Percentiles rank a stretch among this genome's conserved stretches.
Evolutionary conservation across 169 alveolate genomes (phyloP).

Genomic region (Amoebophrya sp.): DNA sequence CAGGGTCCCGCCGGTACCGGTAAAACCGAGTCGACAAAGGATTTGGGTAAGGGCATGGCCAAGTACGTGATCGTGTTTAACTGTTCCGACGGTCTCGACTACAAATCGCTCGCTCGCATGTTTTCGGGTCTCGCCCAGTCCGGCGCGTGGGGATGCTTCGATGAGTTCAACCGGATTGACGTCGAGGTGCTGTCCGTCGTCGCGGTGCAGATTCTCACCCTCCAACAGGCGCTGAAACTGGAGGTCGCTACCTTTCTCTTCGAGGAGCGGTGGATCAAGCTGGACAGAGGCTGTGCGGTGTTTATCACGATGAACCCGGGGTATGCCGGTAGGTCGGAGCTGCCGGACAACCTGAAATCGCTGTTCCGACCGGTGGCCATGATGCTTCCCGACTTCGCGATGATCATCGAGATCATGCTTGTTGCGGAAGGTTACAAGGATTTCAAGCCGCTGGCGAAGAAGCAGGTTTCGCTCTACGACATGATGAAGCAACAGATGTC

Average conservation of each 20-base stretch:
- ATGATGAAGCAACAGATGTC: conserved; percentile 78
- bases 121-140: conserved; percentile 83
- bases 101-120: conserved; percentile 80
- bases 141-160: conserved; percentile 96
- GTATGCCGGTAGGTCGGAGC: conserved; percentile 85
- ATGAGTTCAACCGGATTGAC: conserved; percentile 93
- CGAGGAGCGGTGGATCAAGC: conserved; percentile 71
- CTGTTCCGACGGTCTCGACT: conserved; percentile 87
- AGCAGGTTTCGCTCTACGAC: conserved; percentile 74
- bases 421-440: conserved; percentile 90
- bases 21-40: conserved; percentile 91
- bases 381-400: conserved; percentile 88
- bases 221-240: conserved; percentile 63
- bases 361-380: conserved; percentile 89
- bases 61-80: conserved; percentile 84
- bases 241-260: conserved; percentile 61
- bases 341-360: conserved; percentile 89
- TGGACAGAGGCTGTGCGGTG: conserved; percentile 79
- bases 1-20: conserved; percentile 98
- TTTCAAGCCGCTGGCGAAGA: conserved; percentile 76
- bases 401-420: conserved; percentile 87
- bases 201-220: conserved; percentile 81
- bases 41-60: conserved; percentile 86
- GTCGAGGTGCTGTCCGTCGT: conserved; percentile 88
- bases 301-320: conserved; percentile 93